phyloP scores from a whole-genome alignment of 2,329 filamentous ascomycete genomes.

The Tolypocladium paradoxum region DNA sequence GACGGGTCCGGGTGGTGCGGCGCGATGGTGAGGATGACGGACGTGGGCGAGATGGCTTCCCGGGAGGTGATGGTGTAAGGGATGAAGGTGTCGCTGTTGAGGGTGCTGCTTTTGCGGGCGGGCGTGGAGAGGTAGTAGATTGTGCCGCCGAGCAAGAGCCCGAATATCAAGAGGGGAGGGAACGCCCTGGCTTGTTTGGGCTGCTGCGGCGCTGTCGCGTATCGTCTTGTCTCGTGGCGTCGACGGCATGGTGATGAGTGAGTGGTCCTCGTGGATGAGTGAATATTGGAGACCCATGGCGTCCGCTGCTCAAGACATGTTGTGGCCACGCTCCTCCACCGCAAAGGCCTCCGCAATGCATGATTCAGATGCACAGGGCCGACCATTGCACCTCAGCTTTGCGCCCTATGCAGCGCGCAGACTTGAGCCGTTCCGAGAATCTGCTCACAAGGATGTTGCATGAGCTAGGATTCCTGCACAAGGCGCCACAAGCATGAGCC shows the following conservation, averaged over 20 bases:
- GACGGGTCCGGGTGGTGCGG: slow-evolving; percentile 23
- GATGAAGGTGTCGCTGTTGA: slow-evolving; percentile 52
- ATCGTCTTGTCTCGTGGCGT: background rate
- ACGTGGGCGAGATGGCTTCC: slow-evolving; percentile 53
- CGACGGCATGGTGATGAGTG: background rate
- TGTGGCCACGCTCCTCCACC: background rate
- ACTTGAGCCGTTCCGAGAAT: no score
- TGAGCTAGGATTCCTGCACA: background rate
- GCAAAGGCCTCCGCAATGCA: background rate
- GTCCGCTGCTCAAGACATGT: background rate
- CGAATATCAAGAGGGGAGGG: slow-evolving; percentile 11
- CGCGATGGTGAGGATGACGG: slow-evolving; percentile 56
- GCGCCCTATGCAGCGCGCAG: background rate
- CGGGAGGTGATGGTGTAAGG: slow-evolving; percentile 54
- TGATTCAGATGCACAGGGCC: background rate
- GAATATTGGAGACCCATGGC: background rate
- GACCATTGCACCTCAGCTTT: background rate
- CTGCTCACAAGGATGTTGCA: background rate
- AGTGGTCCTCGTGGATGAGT: background rate
- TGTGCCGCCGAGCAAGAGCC: slow-evolving; percentile 12
- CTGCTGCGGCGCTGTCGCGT: background rate
- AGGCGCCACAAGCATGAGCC: background rate
- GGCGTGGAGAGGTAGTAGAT: slow-evolving; percentile 16
- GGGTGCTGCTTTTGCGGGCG: slow-evolving; percentile 15
- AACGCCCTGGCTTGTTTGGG: slow-evolving; percentile 18